Percentiles rank a stretch among this genome's conserved stretches.
phyloP scores from a whole-genome alignment of 805 yeast species.

The Komagataella phaffii region DNA sequence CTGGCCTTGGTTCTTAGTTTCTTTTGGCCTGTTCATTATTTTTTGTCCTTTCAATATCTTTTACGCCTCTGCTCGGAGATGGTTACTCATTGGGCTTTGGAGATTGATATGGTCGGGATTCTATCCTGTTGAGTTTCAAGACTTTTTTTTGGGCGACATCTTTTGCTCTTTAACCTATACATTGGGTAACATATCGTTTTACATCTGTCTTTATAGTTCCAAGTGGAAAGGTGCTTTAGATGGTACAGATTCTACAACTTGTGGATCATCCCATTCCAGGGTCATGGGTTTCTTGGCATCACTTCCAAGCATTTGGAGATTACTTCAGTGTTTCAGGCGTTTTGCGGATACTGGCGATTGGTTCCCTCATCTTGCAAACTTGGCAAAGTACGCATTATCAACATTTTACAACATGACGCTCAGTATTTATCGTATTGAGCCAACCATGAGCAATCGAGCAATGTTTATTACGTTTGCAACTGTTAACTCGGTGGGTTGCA shows the following conservation, averaged over 20 bases:
- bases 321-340: slow-evolving; percentile 83
- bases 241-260: slow-evolving; percentile 25
- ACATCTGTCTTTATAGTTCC: slow-evolving; percentile 68
- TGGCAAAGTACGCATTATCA: slow-evolving; percentile 59
- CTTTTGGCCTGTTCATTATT: slow-evolving; percentile 29
- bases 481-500: slow-evolving; percentile 54
- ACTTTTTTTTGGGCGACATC: slow-evolving; percentile 87
- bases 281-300: slow-evolving; percentile 74
- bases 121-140: slow-evolving; percentile 91
- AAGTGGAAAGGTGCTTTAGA: slow-evolving; percentile 48
- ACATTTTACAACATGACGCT: slow-evolving; percentile 57
- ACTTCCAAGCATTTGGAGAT: slow-evolving; percentile 83
- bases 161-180: slow-evolving; percentile 82
- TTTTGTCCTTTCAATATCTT: slow-evolving; percentile 49
- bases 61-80: slow-evolving; percentile 52
- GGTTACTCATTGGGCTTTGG: slow-evolving; percentile 64
- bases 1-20: slow-evolving; percentile 73
- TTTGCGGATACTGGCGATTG: slow-evolving; percentile 86
- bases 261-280: slow-evolving; percentile 72
- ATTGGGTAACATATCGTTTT: slow-evolving; percentile 71
- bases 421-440: slow-evolving; percentile 65
- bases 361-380: slow-evolving; percentile 93
- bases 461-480: slow-evolving; percentile 63
- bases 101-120: slow-evolving; percentile 71
- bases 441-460: slow-evolving; percentile 27